Base-by-base conservation (phyloP, 768 basidiomycete species). In the Sarcomyxa edulis region DNA sequence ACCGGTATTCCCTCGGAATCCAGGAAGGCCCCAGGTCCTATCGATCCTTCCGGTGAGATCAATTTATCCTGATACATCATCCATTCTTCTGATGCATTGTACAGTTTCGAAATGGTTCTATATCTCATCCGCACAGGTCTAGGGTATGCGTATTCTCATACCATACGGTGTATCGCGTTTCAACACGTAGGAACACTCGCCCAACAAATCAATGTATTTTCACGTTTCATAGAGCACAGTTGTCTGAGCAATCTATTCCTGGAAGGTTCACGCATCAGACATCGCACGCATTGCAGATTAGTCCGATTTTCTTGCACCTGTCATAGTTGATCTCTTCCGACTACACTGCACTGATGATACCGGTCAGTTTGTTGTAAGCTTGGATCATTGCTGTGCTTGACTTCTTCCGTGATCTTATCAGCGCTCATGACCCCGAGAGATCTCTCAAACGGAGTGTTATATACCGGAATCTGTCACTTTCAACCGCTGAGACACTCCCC, bases 51-150 rank as follows among this genome's bases (percentile, higher is more conserved):
- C 39, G 83, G 93, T 93, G 54, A 59, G 82, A 6, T 36, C n/a
- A 32, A 34, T 7, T 33, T n/a, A 14, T 40, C 14, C n/a, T 33
- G 6, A 16, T 25, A 10, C 11, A 22, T 44, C 23, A 15, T 28
- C 16, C 32, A 55, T 5, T 7, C 18, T 35, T 9, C 52, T 26
- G 28, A 27, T 43, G 20, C 16, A 37, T 40, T 28, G 2, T 15
- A 15, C n/a, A 89, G 88, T 91, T 50, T 88, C 81, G 48, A 91
- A 90, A 58, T 91, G 88, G 89, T 92, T 92, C 79, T 88, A 91
- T 65, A 93, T 93, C 54, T 88, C 90, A 15, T 90, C 89, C 22
- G 86, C 86, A 21, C 83, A 85, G 47, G 84, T 90, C 44, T 90
- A 69, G 48, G 33, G n/a, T n/a, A n/a, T n/a, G n/a, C n/a, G n/a